A percentile compares a stretch with the other conserved stretches of the same genome.
Conservation (phyloP, 2,329 filamentous ascomycete species). For the Polychaeton citri region DNA sequence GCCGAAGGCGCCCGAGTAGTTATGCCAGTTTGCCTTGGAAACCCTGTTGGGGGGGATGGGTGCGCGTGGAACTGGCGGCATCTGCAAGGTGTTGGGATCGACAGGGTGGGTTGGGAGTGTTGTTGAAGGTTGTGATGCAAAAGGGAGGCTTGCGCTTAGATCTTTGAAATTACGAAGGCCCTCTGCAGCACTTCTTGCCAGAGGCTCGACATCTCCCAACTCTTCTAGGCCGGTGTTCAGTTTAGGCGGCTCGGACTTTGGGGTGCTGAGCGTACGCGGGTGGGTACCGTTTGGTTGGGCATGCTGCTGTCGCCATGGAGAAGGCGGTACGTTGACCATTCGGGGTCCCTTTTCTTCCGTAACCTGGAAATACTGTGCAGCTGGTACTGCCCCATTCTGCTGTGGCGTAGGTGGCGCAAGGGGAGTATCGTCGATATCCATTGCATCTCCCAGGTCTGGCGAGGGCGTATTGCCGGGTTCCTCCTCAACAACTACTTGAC, state of each 20-base stretch:
- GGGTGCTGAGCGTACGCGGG: not conserved
- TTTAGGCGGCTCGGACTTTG: slow-evolving; percentile 1
- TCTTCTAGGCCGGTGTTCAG: slow-evolving; percentile 33
- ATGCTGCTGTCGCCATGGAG: slow-evolving; percentile 16
- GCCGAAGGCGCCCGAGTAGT: slow-evolving; percentile 40
- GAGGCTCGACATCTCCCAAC: slow-evolving; percentile 30
- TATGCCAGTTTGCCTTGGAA: slow-evolving; percentile 34
- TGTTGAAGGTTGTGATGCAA: slow-evolving; percentile 40
- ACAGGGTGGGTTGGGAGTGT: slow-evolving; percentile 27
- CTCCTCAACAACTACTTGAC: slow-evolving; percentile 19
- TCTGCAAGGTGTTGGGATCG: slow-evolving; percentile 28
- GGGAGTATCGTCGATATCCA: slow-evolving; percentile 37
- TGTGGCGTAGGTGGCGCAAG: slow-evolving; percentile 15
- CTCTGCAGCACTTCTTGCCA: slow-evolving; percentile 33
- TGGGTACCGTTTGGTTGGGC: slow-evolving; percentile 1
- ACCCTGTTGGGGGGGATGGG: slow-evolving; percentile 29
- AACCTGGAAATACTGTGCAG: too few relatives aligned
- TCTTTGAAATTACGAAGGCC: slow-evolving; percentile 42
- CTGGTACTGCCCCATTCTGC: too few relatives aligned
- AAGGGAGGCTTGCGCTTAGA: slow-evolving; percentile 42
- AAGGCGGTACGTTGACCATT: slow-evolving; percentile 19
- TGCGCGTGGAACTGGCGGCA: slow-evolving; percentile 35
- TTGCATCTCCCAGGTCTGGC: slow-evolving; percentile 24
- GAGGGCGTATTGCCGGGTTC: slow-evolving; percentile 10
- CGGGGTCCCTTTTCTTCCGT: slow-evolving; percentile 15